These are phyloP conservation scores for Phaffia rhodozyma DNA, from an alignment of 1,284 basidiomycete species.

Conservation along the genomic window DNA sequence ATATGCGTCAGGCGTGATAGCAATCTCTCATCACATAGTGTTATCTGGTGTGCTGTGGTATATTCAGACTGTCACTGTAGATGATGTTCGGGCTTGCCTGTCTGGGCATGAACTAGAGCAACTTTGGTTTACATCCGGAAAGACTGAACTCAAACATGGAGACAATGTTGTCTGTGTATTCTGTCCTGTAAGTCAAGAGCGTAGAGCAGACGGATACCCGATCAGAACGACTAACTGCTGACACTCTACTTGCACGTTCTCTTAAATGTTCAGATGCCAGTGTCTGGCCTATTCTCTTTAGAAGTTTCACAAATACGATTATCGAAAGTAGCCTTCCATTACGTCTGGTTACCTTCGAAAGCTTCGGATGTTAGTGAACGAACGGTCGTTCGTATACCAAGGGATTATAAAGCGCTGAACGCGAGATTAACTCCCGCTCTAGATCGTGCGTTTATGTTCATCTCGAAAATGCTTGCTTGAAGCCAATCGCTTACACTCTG, in stretches of 20 bases:
- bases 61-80: conserved; percentile 23
- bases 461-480: background rate
- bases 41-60: background rate
- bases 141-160: conserved; percentile 24
- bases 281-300: conserved; percentile 19
- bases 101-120: conserved; percentile 23
- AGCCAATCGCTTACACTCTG: too few relatives aligned
- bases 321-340: conserved; percentile 5
- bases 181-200: conserved; percentile 26
- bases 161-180: conserved; percentile 23
- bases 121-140: conserved; percentile 24
- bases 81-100: conserved; percentile 25
- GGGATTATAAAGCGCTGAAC: conserved; percentile 3
- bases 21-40: background rate
- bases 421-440: conserved; percentile 7
- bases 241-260: background rate
- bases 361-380: background rate
- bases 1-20: background rate
- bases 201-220: too few relatives aligned
- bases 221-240: too few relatives aligned
- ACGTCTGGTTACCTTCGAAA: conserved; percentile 6
- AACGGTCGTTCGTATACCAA: conserved; percentile 7
- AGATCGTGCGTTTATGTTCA: background rate
- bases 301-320: conserved; percentile 11
- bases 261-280: conserved; percentile 18